phyloP scores from a whole-genome alignment of 257 asterid species.

The Eustoma russellianum region DNA sequence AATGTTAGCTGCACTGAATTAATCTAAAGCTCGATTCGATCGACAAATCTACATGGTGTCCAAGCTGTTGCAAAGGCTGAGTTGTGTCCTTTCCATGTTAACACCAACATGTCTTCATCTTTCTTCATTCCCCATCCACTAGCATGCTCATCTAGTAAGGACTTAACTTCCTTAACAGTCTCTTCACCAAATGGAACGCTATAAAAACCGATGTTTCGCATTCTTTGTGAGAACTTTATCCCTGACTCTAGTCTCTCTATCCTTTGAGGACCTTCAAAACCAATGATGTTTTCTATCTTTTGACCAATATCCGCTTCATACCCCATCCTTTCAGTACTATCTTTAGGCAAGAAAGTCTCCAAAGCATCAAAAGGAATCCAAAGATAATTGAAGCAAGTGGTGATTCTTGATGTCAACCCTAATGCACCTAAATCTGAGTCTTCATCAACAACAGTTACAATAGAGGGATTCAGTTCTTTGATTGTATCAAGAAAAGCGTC shows the following conservation, averaged over 20 bases:
- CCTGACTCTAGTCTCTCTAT: slow-evolving; percentile 52
- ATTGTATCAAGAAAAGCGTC: slow-evolving; percentile 39
- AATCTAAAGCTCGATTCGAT: no score
- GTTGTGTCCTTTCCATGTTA: slow-evolving; percentile 85
- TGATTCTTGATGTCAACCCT: slow-evolving; percentile 38
- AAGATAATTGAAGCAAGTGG: slow-evolving; percentile 56
- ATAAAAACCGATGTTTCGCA: slow-evolving; percentile 34
- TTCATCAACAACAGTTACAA: slow-evolving; percentile 50
- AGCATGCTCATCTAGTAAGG: slow-evolving; percentile 60
- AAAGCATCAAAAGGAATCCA: slow-evolving; percentile 80
- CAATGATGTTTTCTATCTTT: slow-evolving; percentile 61
- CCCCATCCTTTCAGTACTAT: slow-evolving; percentile 45
- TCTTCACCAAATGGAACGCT: slow-evolving; percentile 53
- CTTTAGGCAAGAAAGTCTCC: slow-evolving; percentile 70
- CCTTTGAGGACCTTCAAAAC: slow-evolving; percentile 45
- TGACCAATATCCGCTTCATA: slow-evolving; percentile 63
- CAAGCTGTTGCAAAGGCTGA: slow-evolving; percentile 57
- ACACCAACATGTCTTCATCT: slow-evolving; percentile 54
- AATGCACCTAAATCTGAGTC: slow-evolving; percentile 45
- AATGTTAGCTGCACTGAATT: no score
- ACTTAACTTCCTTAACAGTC: slow-evolving; percentile 44
- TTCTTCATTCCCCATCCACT: slow-evolving; percentile 92
- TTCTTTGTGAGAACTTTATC: slow-evolving; percentile 32
- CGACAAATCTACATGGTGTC: slow-evolving; percentile 31
- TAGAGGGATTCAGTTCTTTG: slow-evolving; percentile 31